Conservation (phyloP, 345 rosid species). For the Combretum micranthum region DNA sequence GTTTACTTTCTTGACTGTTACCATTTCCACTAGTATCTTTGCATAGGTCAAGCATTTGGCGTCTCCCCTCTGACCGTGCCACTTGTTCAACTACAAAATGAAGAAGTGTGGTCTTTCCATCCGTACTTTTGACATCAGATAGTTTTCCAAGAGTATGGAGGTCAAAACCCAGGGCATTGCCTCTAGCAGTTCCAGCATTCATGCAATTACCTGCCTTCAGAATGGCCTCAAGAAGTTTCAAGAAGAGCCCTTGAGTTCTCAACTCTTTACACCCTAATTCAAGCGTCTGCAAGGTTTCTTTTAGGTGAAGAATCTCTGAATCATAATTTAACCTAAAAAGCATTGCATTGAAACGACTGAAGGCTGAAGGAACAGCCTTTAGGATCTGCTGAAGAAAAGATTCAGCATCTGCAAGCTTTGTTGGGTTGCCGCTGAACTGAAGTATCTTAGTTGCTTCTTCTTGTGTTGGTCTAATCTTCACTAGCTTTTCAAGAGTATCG, state of each 20-base stretch:
- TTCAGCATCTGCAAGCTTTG: constrained; percentile 66
- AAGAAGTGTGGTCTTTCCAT: constrained; percentile 75
- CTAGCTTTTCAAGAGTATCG: constrained; percentile 67
- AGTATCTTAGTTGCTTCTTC: constrained; percentile 59
- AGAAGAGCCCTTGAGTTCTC: constrained; percentile 55
- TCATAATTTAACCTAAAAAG: constrained; percentile 62
- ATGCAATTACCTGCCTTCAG: constrained; percentile 80
- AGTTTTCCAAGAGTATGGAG: constrained; percentile 58
- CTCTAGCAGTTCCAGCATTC: constrained; percentile 88
- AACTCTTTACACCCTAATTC: constrained; percentile 61
- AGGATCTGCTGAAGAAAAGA: constrained; percentile 53
- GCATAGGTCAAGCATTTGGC: constrained; percentile 17
- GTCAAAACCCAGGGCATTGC: constrained; percentile 77
- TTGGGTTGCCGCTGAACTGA: constrained; percentile 39
- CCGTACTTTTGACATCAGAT: constrained; percentile 63
- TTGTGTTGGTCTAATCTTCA: constrained; percentile 54
- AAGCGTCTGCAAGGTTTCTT: constrained; percentile 46
- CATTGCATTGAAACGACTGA: constrained; percentile 49
- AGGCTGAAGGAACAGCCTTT: constrained; percentile 64
- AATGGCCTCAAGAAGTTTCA: constrained; percentile 78
- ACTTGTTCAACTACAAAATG: constrained; percentile 81
- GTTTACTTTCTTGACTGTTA: constrained; percentile 1
- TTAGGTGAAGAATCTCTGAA: constrained; percentile 49
- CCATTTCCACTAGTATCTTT: constrained; percentile 13
- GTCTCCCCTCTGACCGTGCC: constrained; percentile 55